Percentiles rank a stretch among this genome's conserved stretches.
These are phyloP conservation scores for Chlorociboria aeruginascens DNA, from an alignment of 495 filamentous ascomycete species.

Conservation along the genomic window DNA sequence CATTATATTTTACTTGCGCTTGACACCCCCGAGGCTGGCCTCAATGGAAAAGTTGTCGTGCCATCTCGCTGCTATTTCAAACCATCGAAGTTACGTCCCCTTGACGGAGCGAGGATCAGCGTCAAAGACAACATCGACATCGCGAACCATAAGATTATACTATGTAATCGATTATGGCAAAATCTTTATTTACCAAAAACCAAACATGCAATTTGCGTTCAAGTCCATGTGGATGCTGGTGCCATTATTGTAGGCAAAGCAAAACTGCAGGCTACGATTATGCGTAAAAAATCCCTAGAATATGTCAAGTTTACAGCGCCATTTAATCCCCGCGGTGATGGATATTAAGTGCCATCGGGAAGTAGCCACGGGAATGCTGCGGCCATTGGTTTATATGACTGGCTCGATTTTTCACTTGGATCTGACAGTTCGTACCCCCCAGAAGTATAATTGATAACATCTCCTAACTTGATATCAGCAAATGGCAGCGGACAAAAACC, in stretches of 20 bases:
- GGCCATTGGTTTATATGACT: conserved; percentile 37
- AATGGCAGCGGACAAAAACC: too few species aligned
- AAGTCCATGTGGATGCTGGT: conserved; percentile 42
- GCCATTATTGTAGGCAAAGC: conserved; percentile 45
- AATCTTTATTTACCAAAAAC: conserved; percentile 34
- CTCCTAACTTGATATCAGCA: too few species aligned
- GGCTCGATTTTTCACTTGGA: conserved; percentile 44
- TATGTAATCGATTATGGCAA: conserved; percentile 43
- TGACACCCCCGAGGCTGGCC: neutral
- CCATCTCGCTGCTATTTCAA: conserved; percentile 6
- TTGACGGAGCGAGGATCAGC: conserved; percentile 26
- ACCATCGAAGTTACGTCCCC: neutral
- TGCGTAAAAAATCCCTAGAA: conserved; percentile 27
- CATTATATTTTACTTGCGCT: neutral
- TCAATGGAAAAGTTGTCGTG: conserved; percentile 4
- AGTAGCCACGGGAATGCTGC: conserved; percentile 37
- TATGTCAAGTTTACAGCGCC: conserved; percentile 32
- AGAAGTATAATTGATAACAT: too few species aligned
- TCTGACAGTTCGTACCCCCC: conserved; percentile 27
- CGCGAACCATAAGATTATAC: conserved; percentile 36
- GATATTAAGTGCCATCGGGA: conserved; percentile 36
- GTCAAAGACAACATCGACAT: conserved; percentile 51
- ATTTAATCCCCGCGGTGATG: conserved; percentile 46
- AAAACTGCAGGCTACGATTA: conserved; percentile 45
- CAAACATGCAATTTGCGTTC: conserved; percentile 33